Evolutionary conservation across 2,329 filamentous ascomycete genomes (phyloP).

Genomic region (Aspergillus pseudoglaucus): DNA sequence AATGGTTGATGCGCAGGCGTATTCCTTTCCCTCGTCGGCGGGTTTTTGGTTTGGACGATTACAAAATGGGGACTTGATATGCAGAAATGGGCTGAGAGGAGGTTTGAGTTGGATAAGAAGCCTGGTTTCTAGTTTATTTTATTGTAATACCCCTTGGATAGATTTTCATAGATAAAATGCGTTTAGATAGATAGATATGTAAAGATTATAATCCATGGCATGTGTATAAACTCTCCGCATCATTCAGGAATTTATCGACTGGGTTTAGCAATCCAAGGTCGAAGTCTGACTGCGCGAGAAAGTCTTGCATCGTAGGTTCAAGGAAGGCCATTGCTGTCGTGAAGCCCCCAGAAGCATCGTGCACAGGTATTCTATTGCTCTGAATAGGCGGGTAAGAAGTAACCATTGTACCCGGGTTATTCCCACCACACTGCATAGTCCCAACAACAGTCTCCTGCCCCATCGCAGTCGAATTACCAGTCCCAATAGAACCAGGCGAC

Average conservation of each 20-base stretch:
- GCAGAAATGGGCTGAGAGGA: constrained; percentile 28
- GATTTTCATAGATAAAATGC: not conserved
- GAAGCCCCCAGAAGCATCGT: constrained; percentile 25
- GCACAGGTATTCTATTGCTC: constrained; percentile 8
- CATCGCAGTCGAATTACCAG: not conserved
- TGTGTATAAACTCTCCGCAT: constrained; percentile 27
- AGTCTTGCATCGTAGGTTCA: constrained; percentile 35
- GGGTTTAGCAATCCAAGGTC: constrained; percentile 30
- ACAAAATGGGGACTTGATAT: constrained; percentile 27
- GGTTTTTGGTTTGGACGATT: constrained; percentile 20
- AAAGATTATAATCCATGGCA: constrained; percentile 19
- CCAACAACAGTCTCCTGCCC: not conserved
- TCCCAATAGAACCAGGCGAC: not conserved
- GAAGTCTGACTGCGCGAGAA: constrained; percentile 32
- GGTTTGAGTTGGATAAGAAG: constrained; percentile 14
- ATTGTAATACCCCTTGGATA: not conserved
- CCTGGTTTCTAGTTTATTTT: not conserved
- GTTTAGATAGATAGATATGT: constrained; percentile 3
- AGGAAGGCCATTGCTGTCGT: constrained; percentile 34
- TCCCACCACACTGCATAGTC: not conserved
- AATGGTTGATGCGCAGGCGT: constrained; percentile 14
- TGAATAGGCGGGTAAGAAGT: no score
- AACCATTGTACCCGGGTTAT: no score
- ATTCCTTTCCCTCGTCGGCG: constrained; percentile 22
- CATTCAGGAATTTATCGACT: constrained; percentile 29